Evolutionary conservation across 2,329 filamentous ascomycete species (phyloP), one percentile per base, ranked within the genome.

Genomic region (Xylaria sp.): DNA sequence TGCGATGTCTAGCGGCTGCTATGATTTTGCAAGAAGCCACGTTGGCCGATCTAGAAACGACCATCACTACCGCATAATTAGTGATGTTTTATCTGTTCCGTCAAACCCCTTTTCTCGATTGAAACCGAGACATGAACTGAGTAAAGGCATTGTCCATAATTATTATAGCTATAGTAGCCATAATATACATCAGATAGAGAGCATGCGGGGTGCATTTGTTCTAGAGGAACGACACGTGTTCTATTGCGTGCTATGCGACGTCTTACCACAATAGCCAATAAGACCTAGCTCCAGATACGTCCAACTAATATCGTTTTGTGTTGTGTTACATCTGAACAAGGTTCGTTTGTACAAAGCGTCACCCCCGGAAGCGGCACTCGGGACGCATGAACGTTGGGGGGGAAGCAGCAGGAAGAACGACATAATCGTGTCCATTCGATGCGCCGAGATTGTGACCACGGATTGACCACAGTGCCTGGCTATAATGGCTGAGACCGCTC

Each of bases 241-340:
- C 34, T 41, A 67, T 67, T 50, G 61, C 65, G 65, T 64, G 60
- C 60, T 67, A 30, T 7, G 28, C 13, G 30, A 43, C 5, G n/a
- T 43, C 15, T 39, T 48, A 53, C 36, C 13, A 20, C 25, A 25
- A 7, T 3, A 1, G 41, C 20, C 20, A 20, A 58, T 45, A 23
- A 23, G 0, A 32, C 3, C 8, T 30, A 3, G 9, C 9, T 1
- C 4, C 10, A 4, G 36, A 45, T 58, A 32, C 20, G 25, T 12
- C 8, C 7, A 20, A 5, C n/a, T 15, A 6, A 9, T 41, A 52
- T n/a, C 2, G 30, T 5, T 15, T 3, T 45, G 18, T 20, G 2
- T 10, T n/a, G 25, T 43, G 13, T 10, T 36, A 25, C 12, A 56
- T 53, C 28, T 5, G n/a, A 28, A 43, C 4, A 7, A 56, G 30